Base-by-base conservation (phyloP, 2,329 filamentous ascomycete species). In the Periconia sp. region DNA sequence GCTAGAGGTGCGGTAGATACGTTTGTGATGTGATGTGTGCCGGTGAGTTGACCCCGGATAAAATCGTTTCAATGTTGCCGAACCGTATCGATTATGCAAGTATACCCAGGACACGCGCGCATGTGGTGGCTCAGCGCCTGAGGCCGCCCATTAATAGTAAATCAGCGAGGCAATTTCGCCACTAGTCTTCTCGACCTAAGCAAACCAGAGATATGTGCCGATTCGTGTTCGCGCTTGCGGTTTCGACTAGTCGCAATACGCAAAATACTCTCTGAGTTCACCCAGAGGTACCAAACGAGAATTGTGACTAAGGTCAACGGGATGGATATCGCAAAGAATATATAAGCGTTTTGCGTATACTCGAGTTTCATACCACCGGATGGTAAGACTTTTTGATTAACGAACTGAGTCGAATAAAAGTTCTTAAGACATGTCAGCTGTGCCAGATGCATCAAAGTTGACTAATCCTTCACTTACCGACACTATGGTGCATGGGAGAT, bases 351-450 rank as follows among this genome's bases (percentile, higher is more conserved):
- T 15, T 47, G 23, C 1, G 50, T 38, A 31, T 60, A 59, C 9
- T 42, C 46, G 3, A 62, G 26, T 15, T 25, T 43, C 1, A 28
- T 47, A 2, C 25, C 36, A 5, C 50, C 52, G 8, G 30, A 36
- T 2, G 36, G 18, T 4, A 19, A 3, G 11, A 54, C 49, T 13
- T 43, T 49, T 15, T 50, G 48, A 5, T 46, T 46, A 5, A 63
- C 57, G 13, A 63, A 61, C 21, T 59, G 52, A 1, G 59, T 63
- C 0, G 59, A 59, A 29, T 52, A 61, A 38, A 63, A 59, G 24
- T 54, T 59, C 51, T 55, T n/a, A 2, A n/a, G n/a, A 8, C 11
- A 9, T n/a, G 22, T 43, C 17, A 25, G 18, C 10, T 4, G 5
- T 19, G 17, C 4, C 5, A 26, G 9, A n/a, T 21, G 25, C 16